Percentiles rank a stretch among this genome's conserved stretches.
Conservation (phyloP, 805 yeast species). For the Starmerella vitae region DNA sequence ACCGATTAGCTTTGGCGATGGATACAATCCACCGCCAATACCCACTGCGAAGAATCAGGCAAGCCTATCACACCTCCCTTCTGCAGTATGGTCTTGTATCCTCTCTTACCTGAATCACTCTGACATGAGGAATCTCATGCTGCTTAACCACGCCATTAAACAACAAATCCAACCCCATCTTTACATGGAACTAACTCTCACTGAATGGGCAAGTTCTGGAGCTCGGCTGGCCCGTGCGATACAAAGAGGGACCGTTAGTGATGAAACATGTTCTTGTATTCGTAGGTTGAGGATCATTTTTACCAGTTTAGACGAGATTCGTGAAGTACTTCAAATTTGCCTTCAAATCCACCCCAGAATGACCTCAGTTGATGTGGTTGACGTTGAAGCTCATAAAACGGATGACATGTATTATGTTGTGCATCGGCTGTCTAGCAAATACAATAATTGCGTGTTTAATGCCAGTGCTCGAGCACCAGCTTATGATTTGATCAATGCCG, state of each 20-base stretch:
- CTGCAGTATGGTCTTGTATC: constrained; percentile 12
- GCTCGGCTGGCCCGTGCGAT: constrained; percentile 17
- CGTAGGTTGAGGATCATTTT: constrained; percentile 13
- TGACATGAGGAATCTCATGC: constrained; percentile 13
- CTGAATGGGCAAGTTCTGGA: constrained; percentile 19
- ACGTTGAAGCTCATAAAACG: constrained; percentile 9
- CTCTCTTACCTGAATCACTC: constrained; percentile 7
- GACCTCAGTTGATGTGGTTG: constrained; percentile 6
- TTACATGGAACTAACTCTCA: constrained; percentile 14
- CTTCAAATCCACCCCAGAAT: constrained; percentile 11
- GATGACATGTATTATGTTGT: constrained; percentile 14
- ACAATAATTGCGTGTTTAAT: not conserved
- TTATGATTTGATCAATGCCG: not conserved
- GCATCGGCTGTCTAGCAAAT: constrained; percentile 3
- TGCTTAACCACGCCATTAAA: constrained; percentile 10
- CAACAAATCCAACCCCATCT: constrained; percentile 9
- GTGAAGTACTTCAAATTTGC: constrained; percentile 11
- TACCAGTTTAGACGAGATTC: constrained; percentile 13
- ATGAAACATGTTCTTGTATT: constrained; percentile 10
- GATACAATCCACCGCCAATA: not conserved
- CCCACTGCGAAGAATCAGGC: not conserved
- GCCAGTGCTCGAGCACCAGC: constrained; percentile 8
- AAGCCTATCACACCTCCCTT: constrained; percentile 4
- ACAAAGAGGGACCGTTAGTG: constrained; percentile 10
- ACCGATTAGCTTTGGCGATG: not conserved